Percentiles rank a stretch among this genome's conserved stretches.
These are phyloP conservation scores for Daldinia caldariorum DNA, from an alignment of 495 filamentous ascomycete species.

Conservation along the genomic window DNA sequence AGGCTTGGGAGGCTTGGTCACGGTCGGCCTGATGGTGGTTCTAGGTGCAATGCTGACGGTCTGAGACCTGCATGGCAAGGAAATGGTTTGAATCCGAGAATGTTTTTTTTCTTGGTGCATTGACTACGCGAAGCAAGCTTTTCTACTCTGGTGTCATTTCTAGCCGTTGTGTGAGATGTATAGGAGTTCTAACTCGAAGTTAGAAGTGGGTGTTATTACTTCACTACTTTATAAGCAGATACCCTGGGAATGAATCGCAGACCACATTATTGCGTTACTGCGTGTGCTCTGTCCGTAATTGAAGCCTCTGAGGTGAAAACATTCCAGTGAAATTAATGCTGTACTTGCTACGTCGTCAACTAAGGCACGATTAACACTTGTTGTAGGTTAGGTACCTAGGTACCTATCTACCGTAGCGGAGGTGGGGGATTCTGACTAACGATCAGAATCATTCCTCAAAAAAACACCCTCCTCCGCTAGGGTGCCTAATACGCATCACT, in stretches of 20 bases:
- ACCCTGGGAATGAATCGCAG: slow-evolving; percentile 21
- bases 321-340: neutral
- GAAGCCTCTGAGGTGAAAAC: neutral
- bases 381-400: no score
- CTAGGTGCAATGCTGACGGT: slow-evolving; percentile 20
- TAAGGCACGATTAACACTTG: no score
- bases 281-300: neutral
- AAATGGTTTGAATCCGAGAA: slow-evolving; percentile 1
- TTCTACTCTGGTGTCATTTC: neutral
- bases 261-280: slow-evolving; percentile 13
- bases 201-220: slow-evolving; percentile 18
- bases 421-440: no score
- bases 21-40: slow-evolving; percentile 15
- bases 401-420: no score
- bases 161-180: slow-evolving; percentile 10
- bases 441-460: no score
- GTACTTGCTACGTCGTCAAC: neutral
- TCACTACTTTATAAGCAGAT: slow-evolving; percentile 32
- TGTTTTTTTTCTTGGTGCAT: slow-evolving; percentile 12
- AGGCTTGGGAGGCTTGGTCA: slow-evolving; percentile 17
- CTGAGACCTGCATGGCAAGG: slow-evolving; percentile 10
- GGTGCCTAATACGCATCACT: no score
- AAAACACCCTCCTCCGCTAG: no score
- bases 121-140: slow-evolving; percentile 2
- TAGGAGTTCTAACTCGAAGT: slow-evolving; percentile 2